Conservation (phyloP, 305 asterid species). For the Ilex paraguariensis region DNA sequence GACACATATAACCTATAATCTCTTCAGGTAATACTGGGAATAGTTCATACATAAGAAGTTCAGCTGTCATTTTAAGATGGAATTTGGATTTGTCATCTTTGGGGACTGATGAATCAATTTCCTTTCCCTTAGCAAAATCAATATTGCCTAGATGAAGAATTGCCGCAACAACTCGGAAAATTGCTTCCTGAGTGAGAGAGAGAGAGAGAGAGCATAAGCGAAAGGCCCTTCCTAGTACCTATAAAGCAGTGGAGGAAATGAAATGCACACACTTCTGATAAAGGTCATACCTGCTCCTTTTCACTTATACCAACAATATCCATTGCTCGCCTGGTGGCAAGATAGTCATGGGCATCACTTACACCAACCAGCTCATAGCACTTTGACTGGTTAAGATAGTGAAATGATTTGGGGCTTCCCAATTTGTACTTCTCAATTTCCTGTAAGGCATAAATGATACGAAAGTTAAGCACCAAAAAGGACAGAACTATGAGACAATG, state of each 20-base stretch:
- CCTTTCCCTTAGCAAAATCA: conserved; percentile 89
- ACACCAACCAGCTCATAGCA: conserved; percentile 82
- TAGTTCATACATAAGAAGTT: conserved; percentile 73
- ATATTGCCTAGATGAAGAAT: conserved; percentile 94
- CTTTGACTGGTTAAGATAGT: conserved; percentile 94
- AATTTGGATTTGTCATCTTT: conserved; percentile 79
- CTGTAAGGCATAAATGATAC: conserved; percentile 37
- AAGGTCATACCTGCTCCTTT: conserved; percentile 65
- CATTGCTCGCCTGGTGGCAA: conserved; percentile 96
- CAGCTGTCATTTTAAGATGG: conserved; percentile 86
- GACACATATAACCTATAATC: conserved; percentile 24
- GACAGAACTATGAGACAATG: conserved; percentile 5
- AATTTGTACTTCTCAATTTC: conserved; percentile 82
- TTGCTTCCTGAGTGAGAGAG: conserved; percentile 68
- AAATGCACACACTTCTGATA: conserved; percentile 4
- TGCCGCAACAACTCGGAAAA: conserved; percentile 93
- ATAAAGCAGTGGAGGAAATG: not conserved
- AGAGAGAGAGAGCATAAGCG: conserved; percentile 13
- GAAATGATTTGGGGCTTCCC: conserved; percentile 81
- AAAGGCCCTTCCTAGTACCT: not conserved
- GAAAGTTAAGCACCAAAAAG: conserved; percentile 1
- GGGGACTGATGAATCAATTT: conserved; percentile 76
- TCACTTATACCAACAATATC: conserved; percentile 93
- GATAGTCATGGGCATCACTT: conserved; percentile 87
- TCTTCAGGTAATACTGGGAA: conserved; percentile 27